phyloP scores from a whole-genome alignment of 805 yeast genomes.

The Debaryomyces prosopidis region DNA sequence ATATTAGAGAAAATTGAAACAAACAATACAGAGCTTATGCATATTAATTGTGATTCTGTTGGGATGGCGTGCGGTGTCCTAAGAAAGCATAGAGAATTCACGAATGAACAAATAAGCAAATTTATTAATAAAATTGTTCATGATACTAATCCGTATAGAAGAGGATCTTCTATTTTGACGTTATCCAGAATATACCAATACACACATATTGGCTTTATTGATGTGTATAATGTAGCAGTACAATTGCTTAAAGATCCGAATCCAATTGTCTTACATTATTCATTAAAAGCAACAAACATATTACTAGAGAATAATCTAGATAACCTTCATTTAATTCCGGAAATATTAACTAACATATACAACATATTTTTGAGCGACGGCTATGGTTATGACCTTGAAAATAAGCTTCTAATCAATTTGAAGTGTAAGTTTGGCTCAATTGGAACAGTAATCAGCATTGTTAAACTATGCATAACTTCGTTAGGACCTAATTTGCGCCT shows the following conservation, averaged over 20 bases:
- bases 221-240: slow-evolving; percentile 55
- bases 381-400: slow-evolving; percentile 36
- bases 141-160: slow-evolving; percentile 59
- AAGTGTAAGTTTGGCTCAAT: slow-evolving; percentile 32
- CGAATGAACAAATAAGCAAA: slow-evolving; percentile 17
- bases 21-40: slow-evolving; percentile 41
- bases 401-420: slow-evolving; percentile 34
- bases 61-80: slow-evolving; percentile 46
- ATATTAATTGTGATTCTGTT: slow-evolving; percentile 54
- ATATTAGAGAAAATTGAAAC: slow-evolving; percentile 46
- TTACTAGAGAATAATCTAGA: slow-evolving; percentile 58
- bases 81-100: slow-evolving; percentile 22
- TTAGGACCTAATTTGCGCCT: slow-evolving; percentile 40
- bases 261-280: slow-evolving; percentile 77
- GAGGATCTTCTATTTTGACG: slow-evolving; percentile 43
- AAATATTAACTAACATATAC: slow-evolving; percentile 33
- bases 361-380: slow-evolving; percentile 33
- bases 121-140: slow-evolving; percentile 63
- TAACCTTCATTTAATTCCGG: slow-evolving; percentile 43
- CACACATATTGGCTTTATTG: slow-evolving; percentile 29
- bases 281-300: slow-evolving; percentile 58
- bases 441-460: slow-evolving; percentile 20
- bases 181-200: slow-evolving; percentile 30
- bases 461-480: slow-evolving; percentile 32
- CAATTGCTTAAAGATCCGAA: slow-evolving; percentile 78